These are phyloP conservation scores for Phaeosphaeriaceae sp. DNA, from an alignment of 2,329 filamentous ascomycete species.

Conservation along the genomic window DNA sequence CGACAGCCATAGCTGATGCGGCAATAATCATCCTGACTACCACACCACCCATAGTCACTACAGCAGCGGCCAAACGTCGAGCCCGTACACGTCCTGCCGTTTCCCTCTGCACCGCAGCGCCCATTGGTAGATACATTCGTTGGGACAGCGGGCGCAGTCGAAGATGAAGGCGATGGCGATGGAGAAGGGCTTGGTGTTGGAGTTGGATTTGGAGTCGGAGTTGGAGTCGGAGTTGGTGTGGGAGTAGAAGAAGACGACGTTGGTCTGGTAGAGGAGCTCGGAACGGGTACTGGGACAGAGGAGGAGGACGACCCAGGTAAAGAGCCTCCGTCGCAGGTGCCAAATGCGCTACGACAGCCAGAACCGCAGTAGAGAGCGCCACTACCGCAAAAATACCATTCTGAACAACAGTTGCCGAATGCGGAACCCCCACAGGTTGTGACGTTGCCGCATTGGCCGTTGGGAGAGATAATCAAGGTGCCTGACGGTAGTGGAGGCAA, in stretches of 20 bases:
- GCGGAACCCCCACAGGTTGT: slow-evolving; percentile 36
- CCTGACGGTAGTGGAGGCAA: slow-evolving; percentile 33
- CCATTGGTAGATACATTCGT: slow-evolving; percentile 37
- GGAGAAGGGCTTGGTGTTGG: slow-evolving; percentile 13
- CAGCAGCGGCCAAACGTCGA: slow-evolving; percentile 36
- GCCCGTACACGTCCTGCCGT: slow-evolving; percentile 28
- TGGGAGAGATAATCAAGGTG: slow-evolving; percentile 28
- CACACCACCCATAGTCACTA: slow-evolving; percentile 36
- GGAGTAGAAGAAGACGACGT: not conserved
- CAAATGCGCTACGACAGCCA: slow-evolving; percentile 35
- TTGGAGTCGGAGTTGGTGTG: slow-evolving; percentile 1
- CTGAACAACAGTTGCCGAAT: slow-evolving; percentile 35
- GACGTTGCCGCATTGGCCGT: slow-evolving; percentile 37
- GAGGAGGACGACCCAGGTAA: slow-evolving; percentile 15
- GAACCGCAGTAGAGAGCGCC: slow-evolving; percentile 31
- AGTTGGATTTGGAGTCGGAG: not conserved
- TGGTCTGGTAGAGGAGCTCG: slow-evolving; percentile 14
- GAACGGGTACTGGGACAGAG: slow-evolving; percentile 7
- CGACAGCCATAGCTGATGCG: slow-evolving; percentile 26
- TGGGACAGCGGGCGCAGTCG: slow-evolving; percentile 18
- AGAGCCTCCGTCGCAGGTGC: slow-evolving; percentile 26
- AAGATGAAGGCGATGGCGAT: slow-evolving; percentile 18
- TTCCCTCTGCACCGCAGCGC: slow-evolving; percentile 30
- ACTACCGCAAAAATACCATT: slow-evolving; percentile 36
- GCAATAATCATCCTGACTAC: slow-evolving; percentile 29